Evolutionary conservation across 768 basidiomycete genomes (phyloP).

Genomic region (Termitomyces sp.): DNA sequence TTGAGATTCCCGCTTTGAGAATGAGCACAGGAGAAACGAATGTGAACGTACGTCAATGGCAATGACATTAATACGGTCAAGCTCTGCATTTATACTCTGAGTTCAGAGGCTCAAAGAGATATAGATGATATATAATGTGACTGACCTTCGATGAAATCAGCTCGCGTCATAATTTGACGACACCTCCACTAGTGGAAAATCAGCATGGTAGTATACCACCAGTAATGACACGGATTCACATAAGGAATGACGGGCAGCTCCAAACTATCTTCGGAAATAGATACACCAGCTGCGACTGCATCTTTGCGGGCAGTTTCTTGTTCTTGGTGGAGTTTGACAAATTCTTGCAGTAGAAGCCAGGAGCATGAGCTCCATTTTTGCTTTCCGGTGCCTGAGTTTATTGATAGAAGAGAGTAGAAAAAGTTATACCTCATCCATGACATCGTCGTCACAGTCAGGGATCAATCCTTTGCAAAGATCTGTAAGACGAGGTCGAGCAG

Average conservation of each 20-base stretch:
- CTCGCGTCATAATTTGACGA: conserved; percentile 77
- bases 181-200: conserved; percentile 46
- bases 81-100: conserved; percentile 27
- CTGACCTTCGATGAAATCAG: conserved; percentile 76
- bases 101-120: not conserved
- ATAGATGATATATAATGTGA: conserved; percentile 2
- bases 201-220: conserved; percentile 1
- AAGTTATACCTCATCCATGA: conserved; percentile 76
- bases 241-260: conserved; percentile 61
- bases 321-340: conserved; percentile 55
- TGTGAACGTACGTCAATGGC: conserved; percentile 60
- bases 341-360: conserved; percentile 71
- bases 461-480: conserved; percentile 43
- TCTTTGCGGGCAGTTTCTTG: conserved; percentile 38
- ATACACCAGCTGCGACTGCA: conserved; percentile 28
- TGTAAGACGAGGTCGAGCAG: not conserved
- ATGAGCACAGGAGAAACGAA: not conserved
- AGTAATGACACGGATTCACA: conserved; percentile 23
- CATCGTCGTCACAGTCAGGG: conserved; percentile 77
- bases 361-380: conserved; percentile 83
- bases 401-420: not conserved
- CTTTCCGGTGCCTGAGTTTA: conserved; percentile 19
- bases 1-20: conserved; percentile 16
- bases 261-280: conserved; percentile 32
- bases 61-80: conserved; percentile 69